Evolutionary conservation across 2,329 filamentous ascomycete genomes (phyloP).

Genomic region (Trichoderma harzianum): DNA sequence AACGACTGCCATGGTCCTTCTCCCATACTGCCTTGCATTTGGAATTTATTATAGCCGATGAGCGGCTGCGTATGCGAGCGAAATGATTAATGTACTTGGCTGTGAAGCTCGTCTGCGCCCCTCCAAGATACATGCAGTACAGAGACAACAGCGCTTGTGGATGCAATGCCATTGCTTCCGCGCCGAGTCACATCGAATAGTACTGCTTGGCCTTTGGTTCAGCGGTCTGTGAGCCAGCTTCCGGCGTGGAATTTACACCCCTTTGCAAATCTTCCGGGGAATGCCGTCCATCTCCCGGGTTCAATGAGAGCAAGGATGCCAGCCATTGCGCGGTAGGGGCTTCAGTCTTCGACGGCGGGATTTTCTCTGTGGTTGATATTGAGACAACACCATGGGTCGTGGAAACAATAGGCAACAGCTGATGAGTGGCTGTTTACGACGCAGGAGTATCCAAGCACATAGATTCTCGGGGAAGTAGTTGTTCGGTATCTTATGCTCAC

Average conservation of each 20-base stretch:
- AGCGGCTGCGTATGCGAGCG: neutral
- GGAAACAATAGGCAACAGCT: neutral
- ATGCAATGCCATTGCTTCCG: neutral
- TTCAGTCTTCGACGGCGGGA: neutral
- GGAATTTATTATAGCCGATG: neutral
- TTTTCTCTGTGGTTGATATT: neutral
- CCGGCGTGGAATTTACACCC: neutral
- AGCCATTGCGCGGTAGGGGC: neutral
- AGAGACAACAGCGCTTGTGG: slow-evolving; percentile 1
- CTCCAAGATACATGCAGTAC: neutral
- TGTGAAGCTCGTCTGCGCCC: neutral
- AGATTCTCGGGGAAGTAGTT: neutral
- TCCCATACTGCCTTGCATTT: neutral
- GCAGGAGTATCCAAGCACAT: neutral
- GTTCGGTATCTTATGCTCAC: neutral
- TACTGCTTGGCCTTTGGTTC: neutral
- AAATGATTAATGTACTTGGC: neutral
- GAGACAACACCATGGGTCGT: neutral
- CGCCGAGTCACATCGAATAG: neutral
- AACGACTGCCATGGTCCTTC: neutral
- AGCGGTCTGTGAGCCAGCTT: neutral
- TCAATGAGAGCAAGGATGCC: neutral
- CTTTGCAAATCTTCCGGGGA: neutral
- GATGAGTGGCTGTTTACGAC: neutral
- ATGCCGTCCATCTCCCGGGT: neutral